phyloP scores from a whole-genome alignment of 2,329 filamentous ascomycete species.

The Simplicillium sp. region DNA sequence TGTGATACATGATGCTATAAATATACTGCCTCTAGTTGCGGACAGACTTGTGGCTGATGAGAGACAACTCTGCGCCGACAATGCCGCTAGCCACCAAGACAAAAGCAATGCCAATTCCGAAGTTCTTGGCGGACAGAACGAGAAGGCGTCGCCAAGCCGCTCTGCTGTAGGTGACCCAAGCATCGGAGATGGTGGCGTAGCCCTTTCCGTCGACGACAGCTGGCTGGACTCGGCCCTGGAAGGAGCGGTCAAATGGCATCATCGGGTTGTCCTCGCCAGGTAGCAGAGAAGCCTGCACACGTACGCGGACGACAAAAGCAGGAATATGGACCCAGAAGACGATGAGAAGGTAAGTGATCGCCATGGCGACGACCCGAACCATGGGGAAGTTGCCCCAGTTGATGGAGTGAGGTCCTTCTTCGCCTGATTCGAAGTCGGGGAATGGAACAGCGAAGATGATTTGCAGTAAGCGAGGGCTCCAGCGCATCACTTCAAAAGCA shows the following conservation, averaged over 20 bases:
- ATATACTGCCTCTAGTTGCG: not conserved
- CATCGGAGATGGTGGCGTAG: slow-evolving; percentile 59
- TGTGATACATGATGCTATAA: too few relatives aligned
- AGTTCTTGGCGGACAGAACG: slow-evolving; percentile 66
- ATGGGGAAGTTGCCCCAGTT: slow-evolving; percentile 24
- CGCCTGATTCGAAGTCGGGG: slow-evolving; percentile 23
- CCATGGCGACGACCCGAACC: slow-evolving; percentile 33
- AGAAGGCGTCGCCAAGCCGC: slow-evolving; percentile 64
- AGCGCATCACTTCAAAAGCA: slow-evolving; percentile 38
- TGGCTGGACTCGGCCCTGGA: slow-evolving; percentile 68
- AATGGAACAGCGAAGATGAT: slow-evolving; percentile 33
- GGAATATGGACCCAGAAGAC: slow-evolving; percentile 63
- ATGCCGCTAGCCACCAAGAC: slow-evolving; percentile 32
- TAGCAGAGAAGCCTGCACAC: slow-evolving; percentile 80
- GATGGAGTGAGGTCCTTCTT: slow-evolving; percentile 20
- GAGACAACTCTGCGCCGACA: slow-evolving; percentile 41
- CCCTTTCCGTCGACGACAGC: slow-evolving; percentile 64
- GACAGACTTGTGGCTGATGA: slow-evolving; percentile 21
- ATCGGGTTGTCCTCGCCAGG: slow-evolving; percentile 74
- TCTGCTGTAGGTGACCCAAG: slow-evolving; percentile 70
- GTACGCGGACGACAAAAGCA: slow-evolving; percentile 64
- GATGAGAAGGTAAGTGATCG: slow-evolving; percentile 36
- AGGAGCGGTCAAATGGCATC: slow-evolving; percentile 83
- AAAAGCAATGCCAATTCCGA: slow-evolving; percentile 41
- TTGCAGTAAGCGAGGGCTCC: slow-evolving; percentile 33